Conservation (phyloP, 192 early-diverging fungal genomes). For the Coemansia guatemalensis region DNA sequence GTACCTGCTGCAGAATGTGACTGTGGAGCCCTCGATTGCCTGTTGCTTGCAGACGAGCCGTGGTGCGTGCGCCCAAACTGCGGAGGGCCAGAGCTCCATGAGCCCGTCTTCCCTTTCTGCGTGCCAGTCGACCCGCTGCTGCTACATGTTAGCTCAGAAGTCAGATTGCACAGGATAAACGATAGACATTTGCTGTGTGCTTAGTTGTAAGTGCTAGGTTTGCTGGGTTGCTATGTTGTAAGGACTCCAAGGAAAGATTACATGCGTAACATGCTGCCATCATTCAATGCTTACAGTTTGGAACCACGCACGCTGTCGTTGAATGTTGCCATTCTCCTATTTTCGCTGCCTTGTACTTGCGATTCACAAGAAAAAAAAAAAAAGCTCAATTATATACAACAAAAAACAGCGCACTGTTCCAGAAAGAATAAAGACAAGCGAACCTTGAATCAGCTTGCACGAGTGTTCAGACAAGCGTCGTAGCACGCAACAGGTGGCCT, state of each 20-base stretch:
- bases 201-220: background rate
- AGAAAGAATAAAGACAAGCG: background rate
- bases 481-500: background rate
- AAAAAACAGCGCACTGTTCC: background rate
- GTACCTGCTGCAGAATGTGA: slow-evolving; percentile 1
- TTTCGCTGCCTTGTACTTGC: background rate
- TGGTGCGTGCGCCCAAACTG: slow-evolving; percentile 29
- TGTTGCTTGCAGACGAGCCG: slow-evolving; percentile 18
- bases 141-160: background rate
- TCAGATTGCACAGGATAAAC: background rate
- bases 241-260: background rate
- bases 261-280: background rate
- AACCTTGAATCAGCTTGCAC: background rate
- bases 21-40: slow-evolving; percentile 3
- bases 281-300: slow-evolving; percentile 21
- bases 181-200: background rate
- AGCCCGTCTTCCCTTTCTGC: slow-evolving; percentile 16
- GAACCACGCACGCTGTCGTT: slow-evolving; percentile 31
- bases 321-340: slow-evolving; percentile 25
- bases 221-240: background rate
- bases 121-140: slow-evolving; percentile 1
- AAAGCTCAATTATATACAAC: background rate
- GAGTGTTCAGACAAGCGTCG: background rate
- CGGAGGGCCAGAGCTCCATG: slow-evolving; percentile 45
- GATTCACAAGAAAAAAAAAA: background rate